Base-by-base conservation (phyloP, 805 yeast genomes). In the Candida easanensis region DNA sequence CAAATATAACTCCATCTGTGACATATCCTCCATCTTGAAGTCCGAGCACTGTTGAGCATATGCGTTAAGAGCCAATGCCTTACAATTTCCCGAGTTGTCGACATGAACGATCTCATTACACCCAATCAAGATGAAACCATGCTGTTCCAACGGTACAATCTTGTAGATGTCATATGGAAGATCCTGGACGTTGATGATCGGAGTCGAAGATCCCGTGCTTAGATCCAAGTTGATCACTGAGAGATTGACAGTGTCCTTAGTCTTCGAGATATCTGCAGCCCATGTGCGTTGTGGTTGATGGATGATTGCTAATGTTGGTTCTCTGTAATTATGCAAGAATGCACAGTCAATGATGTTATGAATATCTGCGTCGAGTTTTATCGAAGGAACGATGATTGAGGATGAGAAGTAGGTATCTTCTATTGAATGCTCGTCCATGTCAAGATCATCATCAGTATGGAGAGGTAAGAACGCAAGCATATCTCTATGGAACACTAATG, bases 261-360 rank as follows among this genome's bases (percentile, higher is more conserved):
- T 68, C 38, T 73, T 65, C 2, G 82, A 73, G 26, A 84, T 63
- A 41, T 77, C 73, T 0, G 96, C 96, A 0, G 95, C 81, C 96
- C 97, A 88, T 0, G 89, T 79, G 16, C 75, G 70, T 15, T 64
- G 66, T 25, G 79, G 77, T 41, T 80, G 75, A 49, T 68, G 77
- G 21, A 88, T 58, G 4, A 88, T 71, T 0, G 84, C 91, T 17
- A 88, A 52, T 0, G 97, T 90, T 0, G 97, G 95, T 45, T 84
- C 93, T 50, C 84, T 68, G 57, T 88, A 91, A 43, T 82, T 82
- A 56, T 80, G 64, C 31, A 91, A 62, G 58, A 86, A 90, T 38
- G 78, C 79, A 52, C 83, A 71, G 57, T 87, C 95, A 2, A 84
- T 68, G 14, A 93, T 77, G 48, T 81, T 79, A 17, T 70, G 64